A percentile compares a stretch with the other conserved stretches of the same genome.
These are phyloP conservation scores for Acanthamoeba healyi DNA, from an alignment of 208 protist species.

Conservation along the genomic window DNA sequence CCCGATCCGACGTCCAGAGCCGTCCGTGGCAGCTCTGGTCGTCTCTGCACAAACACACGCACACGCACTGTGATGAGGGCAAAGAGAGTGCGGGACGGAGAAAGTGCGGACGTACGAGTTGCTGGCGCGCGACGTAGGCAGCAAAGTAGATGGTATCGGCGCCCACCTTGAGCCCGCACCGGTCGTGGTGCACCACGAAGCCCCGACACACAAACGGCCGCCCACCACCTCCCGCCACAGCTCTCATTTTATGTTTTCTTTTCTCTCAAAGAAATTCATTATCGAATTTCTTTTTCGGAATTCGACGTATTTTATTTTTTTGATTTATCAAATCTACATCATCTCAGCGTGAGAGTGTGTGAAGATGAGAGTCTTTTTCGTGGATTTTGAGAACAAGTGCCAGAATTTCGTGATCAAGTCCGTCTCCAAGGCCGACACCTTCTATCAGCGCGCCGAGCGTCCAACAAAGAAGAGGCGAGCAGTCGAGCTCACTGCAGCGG, in stretches of 20 bases:
- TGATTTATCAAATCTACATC: too few relatives aligned
- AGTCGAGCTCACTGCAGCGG: too few relatives aligned
- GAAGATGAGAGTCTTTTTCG: constrained; percentile 11
- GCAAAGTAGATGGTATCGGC: constrained; percentile 24
- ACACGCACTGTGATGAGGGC: background rate
- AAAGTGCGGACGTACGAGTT: too few relatives aligned
- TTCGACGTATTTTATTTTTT: background rate
- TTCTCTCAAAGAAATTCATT: background rate
- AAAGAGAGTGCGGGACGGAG: too few relatives aligned
- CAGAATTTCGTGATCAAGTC: constrained; percentile 29
- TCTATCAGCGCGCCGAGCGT: background rate
- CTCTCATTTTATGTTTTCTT: background rate
- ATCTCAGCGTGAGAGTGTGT: too few relatives aligned
- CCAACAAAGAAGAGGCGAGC: too few relatives aligned
- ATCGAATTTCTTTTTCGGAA: background rate
- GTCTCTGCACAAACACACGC: background rate
- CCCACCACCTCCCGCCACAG: background rate
- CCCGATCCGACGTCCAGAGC: constrained; percentile 18
- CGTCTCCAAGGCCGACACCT: background rate
- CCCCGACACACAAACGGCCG: constrained; percentile 3
- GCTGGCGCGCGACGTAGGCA: background rate
- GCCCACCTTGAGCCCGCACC: constrained; percentile 16
- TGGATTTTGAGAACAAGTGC: constrained; percentile 41
- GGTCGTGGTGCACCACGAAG: constrained; percentile 38
- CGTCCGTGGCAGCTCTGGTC: background rate